A percentile compares a stretch with the other conserved stretches of the same genome.
These are phyloP conservation scores for Pseudocercospora pini-densiflorae DNA, from an alignment of 2,329 filamentous ascomycete genomes.

Conservation along the genomic window DNA sequence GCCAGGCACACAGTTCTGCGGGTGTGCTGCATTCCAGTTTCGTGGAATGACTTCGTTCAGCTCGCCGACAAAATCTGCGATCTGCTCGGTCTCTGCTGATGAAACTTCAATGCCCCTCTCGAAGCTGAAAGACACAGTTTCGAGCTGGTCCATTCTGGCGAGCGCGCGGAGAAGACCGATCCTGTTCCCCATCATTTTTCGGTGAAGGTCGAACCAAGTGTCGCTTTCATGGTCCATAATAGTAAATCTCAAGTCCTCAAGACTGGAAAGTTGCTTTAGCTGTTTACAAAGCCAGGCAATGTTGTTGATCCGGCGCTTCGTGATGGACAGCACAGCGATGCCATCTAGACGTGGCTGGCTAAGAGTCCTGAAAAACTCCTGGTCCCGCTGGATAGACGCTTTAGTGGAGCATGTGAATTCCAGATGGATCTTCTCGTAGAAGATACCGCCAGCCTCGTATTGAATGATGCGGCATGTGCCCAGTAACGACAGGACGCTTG, in stretches of 20 bases:
- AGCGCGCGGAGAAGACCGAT: background rate
- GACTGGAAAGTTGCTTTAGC: background rate
- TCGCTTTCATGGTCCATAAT: background rate
- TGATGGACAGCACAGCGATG: background rate
- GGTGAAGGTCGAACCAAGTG: background rate
- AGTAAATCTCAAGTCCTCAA: background rate
- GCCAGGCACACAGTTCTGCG: background rate
- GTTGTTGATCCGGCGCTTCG: background rate
- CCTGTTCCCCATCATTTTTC: background rate
- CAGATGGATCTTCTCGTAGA: background rate
- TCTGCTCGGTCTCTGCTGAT: background rate
- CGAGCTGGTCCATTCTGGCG: background rate
- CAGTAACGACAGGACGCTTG: background rate
- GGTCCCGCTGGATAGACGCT: background rate
- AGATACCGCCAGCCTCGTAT: conserved; percentile 2
- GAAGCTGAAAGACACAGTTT: background rate
- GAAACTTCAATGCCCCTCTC: background rate
- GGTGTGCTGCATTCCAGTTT: background rate
- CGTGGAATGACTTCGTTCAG: background rate
- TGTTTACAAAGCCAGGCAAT: conserved; percentile 2
- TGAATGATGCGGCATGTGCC: background rate
- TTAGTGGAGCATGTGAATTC: background rate
- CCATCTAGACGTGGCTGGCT: background rate
- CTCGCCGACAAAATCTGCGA: background rate
- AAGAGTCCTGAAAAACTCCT: background rate